Evolutionary conservation across 2,329 filamentous ascomycete species (phyloP).

Genomic region (Didymella sp.): DNA sequence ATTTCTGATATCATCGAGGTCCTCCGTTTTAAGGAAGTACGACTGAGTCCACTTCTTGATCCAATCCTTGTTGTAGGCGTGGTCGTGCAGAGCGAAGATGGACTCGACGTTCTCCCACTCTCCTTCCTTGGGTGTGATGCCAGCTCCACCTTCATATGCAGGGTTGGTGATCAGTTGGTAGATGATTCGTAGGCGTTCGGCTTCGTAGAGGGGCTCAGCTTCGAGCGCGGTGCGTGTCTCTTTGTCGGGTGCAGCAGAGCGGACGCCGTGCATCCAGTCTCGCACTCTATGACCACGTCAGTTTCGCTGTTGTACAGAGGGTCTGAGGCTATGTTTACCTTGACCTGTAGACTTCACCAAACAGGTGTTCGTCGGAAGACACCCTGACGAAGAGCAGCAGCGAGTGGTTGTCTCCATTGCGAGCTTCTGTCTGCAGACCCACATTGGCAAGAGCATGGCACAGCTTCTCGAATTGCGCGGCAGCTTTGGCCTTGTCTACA

Average conservation of each 20-base stretch:
- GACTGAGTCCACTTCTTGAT: slow-evolving; percentile 60
- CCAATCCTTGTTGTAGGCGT: slow-evolving; percentile 61
- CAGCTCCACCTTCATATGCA: slow-evolving; percentile 56
- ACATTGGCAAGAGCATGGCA: slow-evolving; percentile 76
- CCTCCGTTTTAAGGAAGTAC: slow-evolving; percentile 56
- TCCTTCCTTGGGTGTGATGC: slow-evolving; percentile 59
- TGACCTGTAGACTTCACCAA: slow-evolving; percentile 82
- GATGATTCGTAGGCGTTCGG: slow-evolving; percentile 85
- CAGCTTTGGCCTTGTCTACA: slow-evolving; percentile 71
- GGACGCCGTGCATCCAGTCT: slow-evolving; percentile 92
- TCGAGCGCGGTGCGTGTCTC: slow-evolving; percentile 73
- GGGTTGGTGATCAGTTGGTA: slow-evolving; percentile 73
- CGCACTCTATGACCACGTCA: slow-evolving; percentile 67
- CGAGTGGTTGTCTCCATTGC: slow-evolving; percentile 75
- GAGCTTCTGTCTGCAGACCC: slow-evolving; percentile 87
- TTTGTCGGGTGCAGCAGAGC: slow-evolving; percentile 75
- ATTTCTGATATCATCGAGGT: slow-evolving; percentile 60
- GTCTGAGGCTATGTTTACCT: slow-evolving; percentile 55
- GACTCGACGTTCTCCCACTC: slow-evolving; percentile 60
- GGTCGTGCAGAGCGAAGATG: slow-evolving; percentile 59
- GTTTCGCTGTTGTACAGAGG: not conserved
- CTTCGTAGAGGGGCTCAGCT: slow-evolving; percentile 80
- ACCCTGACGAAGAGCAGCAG: slow-evolving; percentile 85
- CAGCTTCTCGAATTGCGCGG: slow-evolving; percentile 78
- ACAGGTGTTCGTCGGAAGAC: slow-evolving; percentile 75